phyloP scores from a whole-genome alignment of 441 rosid species.

The Eutrema salsugineum region DNA sequence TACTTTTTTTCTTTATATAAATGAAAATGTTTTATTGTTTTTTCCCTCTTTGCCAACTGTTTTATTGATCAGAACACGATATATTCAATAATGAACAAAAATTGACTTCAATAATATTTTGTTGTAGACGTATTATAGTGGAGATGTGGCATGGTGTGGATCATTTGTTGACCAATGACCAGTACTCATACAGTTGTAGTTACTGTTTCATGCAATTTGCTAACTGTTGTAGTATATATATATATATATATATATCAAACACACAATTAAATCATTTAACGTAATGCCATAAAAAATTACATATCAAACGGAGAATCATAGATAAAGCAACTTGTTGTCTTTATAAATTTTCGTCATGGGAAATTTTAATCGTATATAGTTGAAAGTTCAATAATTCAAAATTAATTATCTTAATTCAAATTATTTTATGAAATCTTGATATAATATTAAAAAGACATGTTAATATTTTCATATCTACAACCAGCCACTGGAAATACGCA shows the following conservation, averaged over 20 bases:
- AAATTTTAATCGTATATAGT: too few species aligned
- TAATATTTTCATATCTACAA: too few species aligned
- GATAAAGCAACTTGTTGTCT: not conserved
- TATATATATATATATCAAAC: not conserved
- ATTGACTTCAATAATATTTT: slow-evolving; percentile 3
- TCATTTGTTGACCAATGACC: slow-evolving; percentile 24
- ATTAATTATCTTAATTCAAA: too few species aligned
- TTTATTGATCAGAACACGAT: slow-evolving; percentile 20
- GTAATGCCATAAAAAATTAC: not conserved
- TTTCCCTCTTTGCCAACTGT: slow-evolving; percentile 15
- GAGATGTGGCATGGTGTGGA: slow-evolving; percentile 25
- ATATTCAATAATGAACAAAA: slow-evolving; percentile 14
- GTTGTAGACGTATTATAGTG: not conserved
- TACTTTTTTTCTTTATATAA: not conserved
- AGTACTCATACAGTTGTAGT: slow-evolving; percentile 10
- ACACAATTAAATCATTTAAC: not conserved
- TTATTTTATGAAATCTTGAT: too few species aligned
- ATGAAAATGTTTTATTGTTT: not conserved
- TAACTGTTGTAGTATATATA: not conserved
- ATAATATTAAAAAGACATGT: too few species aligned
- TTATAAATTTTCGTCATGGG: not conserved
- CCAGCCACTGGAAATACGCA: too few species aligned
- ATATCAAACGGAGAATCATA: not conserved
- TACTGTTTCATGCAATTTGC: slow-evolving; percentile 22
- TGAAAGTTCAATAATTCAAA: too few species aligned